Base-by-base conservation (phyloP, 345 rosid species). In the Eucalyptus cloeziana region DNA sequence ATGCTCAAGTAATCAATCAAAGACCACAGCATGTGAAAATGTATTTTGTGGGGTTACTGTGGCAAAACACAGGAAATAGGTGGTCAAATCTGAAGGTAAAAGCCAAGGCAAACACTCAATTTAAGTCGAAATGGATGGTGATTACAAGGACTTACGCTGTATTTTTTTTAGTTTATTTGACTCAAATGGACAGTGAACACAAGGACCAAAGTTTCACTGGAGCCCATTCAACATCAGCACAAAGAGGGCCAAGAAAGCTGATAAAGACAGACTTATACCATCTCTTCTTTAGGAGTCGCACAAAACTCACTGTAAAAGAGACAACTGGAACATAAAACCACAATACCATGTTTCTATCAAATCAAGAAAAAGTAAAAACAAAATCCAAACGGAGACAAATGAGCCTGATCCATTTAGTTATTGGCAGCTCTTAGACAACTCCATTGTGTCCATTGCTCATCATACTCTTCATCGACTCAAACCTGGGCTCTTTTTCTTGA, bases 391-490 rank as follows among this genome's bases (percentile, higher is more conserved):
- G 13, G 15, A 37, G 45, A 19, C 47, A 76, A 10, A 76, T 19
- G 45, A 21, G 83, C 83, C 81, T 21, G 27, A 19, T 76, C 14
- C 45, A 76, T 76, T 37, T 37, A 76, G 83, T 21, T 37, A 31
- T n/a, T 49, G 62, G 87, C 44, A 51, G 45, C 40, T 86, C 27
- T 50, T 86, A 86, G 64, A 44, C 25, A 51, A 6, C 64, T 56
- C 88, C 33, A 76, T 37, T n/a, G 40, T 87, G 64, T 3, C 89
- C 94, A 87, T 93, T 93, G 90, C 88, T 89, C 89, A 91, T 88
- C 89, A 92, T 52, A n/a, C 92, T 91, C 94, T 97, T 96, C 96
- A 95, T 93, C 92, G 93, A 90, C 81, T 94, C 90, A 64, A 97
- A 91, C 89, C 98, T 94, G 90, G 94, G 94, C 7, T 91, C 94